Base-by-base conservation (phyloP, 306 rosid genomes). In the Myrica gale region DNA sequence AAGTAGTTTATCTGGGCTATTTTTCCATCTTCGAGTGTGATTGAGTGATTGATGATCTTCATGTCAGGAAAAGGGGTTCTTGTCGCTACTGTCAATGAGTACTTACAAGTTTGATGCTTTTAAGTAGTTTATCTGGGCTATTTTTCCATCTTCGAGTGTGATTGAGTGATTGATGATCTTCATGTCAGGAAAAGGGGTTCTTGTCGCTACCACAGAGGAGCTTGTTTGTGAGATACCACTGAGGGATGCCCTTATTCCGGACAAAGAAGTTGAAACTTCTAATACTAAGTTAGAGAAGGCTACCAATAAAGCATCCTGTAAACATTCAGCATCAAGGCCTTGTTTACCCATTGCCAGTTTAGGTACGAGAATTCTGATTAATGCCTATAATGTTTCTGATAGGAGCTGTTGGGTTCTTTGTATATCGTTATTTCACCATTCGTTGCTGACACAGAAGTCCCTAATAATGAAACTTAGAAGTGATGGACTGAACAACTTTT, bases 191-290 rank as follows among this genome's bases (percentile, higher is more conserved):
- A 74, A 53, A 66, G 66, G 55, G 71, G 60, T 51, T 79, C 55
- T 16, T 13, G 54, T 76, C 73, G 82, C 81, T 44, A 73, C 78
- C 77, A 2, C 21, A 16, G 79, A 69, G 72, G 80, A 78, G 71
- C 54, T 70, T 74, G 55, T 43, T 16, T 11, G 1, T 26, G 69
- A 48, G 32, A 77, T 76, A 42, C 43, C 41, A 55, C 65, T 32
- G 47, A 23, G 5, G 43, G 71, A 77, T 76, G 61, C 37, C 54
- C 45, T 45, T 12, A 51, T 66, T 68, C 80, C 68, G 32, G 69
- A 62, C 16, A 76, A 45, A 67, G 77, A 79, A 68, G 69, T 67
- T 77, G 73, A 78, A 76, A 76, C 26, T 53, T 44, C 37, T 70
- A 7, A 71, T 76, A 76, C 11, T 44, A 84, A 76, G 56, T 71